Conservation (phyloP, 495 filamentous ascomycete genomes). For the Hamigera avellanea region DNA sequence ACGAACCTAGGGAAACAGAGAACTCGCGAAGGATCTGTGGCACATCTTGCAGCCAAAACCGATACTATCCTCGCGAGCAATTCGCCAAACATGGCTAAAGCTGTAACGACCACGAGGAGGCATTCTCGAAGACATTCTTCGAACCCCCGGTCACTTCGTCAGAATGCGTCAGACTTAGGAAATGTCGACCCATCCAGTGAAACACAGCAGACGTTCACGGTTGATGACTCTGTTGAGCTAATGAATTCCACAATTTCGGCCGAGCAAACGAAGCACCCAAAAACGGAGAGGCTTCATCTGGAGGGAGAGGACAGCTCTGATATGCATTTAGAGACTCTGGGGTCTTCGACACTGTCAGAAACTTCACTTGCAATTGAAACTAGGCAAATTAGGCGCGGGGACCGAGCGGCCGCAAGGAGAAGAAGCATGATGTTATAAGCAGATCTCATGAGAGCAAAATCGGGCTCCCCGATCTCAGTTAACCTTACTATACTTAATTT, state of each 20-base stretch:
- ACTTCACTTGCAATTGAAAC: constrained; percentile 4
- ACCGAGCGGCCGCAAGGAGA: constrained; percentile 29
- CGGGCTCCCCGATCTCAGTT: background rate
- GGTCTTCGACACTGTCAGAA: background rate
- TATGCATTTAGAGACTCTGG: no score
- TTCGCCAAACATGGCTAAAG: constrained; percentile 4
- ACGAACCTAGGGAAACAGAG: no score
- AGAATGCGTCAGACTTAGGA: background rate
- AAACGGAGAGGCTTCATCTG: no score
- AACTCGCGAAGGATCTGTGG: background rate
- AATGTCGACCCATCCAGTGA: no score
- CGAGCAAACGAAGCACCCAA: constrained; percentile 3
- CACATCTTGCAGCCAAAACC: background rate
- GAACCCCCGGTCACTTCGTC: constrained; percentile 14
- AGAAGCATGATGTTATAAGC: constrained; percentile 42
- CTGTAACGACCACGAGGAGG: constrained; percentile 7
- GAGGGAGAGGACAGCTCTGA: no score
- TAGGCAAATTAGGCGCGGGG: constrained; percentile 14
- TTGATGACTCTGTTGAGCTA: no score
- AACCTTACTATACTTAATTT: background rate
- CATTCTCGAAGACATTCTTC: constrained; percentile 30
- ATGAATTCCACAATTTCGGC: background rate
- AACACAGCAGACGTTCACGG: no score
- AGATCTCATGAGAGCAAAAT: background rate
- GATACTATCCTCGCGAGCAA: constrained; percentile 2